Percentiles rank a stretch among this genome's conserved stretches.
phyloP scores from a whole-genome alignment of 2,329 filamentous ascomycete genomes.

The Fonsecaea pugnacius region DNA sequence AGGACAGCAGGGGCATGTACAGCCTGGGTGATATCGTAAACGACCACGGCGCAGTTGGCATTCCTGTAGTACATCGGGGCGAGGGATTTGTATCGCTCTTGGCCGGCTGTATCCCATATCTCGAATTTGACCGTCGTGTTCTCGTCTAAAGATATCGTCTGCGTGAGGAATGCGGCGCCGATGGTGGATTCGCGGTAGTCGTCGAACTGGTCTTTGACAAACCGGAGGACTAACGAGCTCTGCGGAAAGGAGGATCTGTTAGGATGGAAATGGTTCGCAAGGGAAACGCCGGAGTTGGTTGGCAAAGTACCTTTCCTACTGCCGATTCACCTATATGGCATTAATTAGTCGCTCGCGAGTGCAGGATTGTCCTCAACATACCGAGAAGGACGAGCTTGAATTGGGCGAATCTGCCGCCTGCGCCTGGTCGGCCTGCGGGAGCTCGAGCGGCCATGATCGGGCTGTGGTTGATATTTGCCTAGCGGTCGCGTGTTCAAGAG shows the following conservation, averaged over 20 bases:
- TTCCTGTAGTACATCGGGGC: slow-evolving; percentile 99
- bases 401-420: slow-evolving; percentile 80
- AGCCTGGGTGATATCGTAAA: slow-evolving; percentile 99
- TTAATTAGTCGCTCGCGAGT: slow-evolving; percentile 45
- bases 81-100: slow-evolving; percentile 98
- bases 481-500: background rate
- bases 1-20: slow-evolving; percentile 60
- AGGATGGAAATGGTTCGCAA: slow-evolving; percentile 12
- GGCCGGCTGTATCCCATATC: slow-evolving; percentile 98
- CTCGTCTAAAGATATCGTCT: slow-evolving; percentile 97
- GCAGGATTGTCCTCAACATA: slow-evolving; percentile 54
- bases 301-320: slow-evolving; percentile 80
- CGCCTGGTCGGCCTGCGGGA: slow-evolving; percentile 68
- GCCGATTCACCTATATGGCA: slow-evolving; percentile 81
- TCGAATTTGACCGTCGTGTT: slow-evolving; percentile 99
- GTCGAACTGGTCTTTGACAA: slow-evolving; percentile 99
- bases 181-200: slow-evolving; percentile 97
- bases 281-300: slow-evolving; percentile 15
- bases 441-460: slow-evolving; percentile 80
- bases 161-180: slow-evolving; percentile 96
- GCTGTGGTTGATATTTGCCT: background rate
- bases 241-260: slow-evolving; percentile 46
- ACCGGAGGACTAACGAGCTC: slow-evolving; percentile 97
- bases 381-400: slow-evolving; percentile 98
- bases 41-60: slow-evolving; percentile 97